Base-by-base conservation (phyloP, 352 stramenopile genomes). In the Phytopythium vexans region DNA sequence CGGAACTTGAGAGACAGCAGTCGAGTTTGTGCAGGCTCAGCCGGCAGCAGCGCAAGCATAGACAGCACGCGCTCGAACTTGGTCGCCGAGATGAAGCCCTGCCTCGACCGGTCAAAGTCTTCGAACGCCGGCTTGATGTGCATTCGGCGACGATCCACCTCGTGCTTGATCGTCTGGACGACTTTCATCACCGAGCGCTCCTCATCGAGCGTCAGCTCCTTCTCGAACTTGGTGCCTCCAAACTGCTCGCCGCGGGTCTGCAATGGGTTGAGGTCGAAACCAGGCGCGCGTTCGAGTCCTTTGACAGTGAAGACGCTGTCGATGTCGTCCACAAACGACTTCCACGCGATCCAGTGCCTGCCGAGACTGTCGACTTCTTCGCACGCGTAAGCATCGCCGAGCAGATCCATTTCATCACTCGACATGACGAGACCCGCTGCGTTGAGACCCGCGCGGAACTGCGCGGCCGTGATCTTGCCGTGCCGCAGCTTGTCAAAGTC, bases 1-100 rank as follows among this genome's bases (percentile, higher is more conserved):
- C 74, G 72, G 47, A 94, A 94, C 47, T 94, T 94, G 66, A 89
- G 77, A 6, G 80, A 37, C 10, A 94, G 36, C 15, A 90, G 52
- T 7, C 80, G 77, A 9, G 65, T 60, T 1, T 82, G 74, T 0
- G 62, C 38, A 4, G 69, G 60, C 36, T 86, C 69, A 2, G 74
- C 60, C 35, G 85, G 76, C 5, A 92, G 48, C 11, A 91, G 54
- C 15, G 46, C 33, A n/a, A 89, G 83, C 74, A 89, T 86, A 4
- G 82, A 92, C 16, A 94, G 55, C 58, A 92, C 82, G 9, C 84
- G 81, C 51, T 94, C 79, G 45, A 94, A 94, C 54, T 92, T 92
- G 4, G 77, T 80, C 0, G 74, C 56, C 1, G 79, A 89, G 37
- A 92, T 84, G 60, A 86, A 89, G 0, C 84, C 84, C 51, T 94